Conservation (phyloP, 139 green algal species). For the Chlamydomonas schloesseri region DNA sequence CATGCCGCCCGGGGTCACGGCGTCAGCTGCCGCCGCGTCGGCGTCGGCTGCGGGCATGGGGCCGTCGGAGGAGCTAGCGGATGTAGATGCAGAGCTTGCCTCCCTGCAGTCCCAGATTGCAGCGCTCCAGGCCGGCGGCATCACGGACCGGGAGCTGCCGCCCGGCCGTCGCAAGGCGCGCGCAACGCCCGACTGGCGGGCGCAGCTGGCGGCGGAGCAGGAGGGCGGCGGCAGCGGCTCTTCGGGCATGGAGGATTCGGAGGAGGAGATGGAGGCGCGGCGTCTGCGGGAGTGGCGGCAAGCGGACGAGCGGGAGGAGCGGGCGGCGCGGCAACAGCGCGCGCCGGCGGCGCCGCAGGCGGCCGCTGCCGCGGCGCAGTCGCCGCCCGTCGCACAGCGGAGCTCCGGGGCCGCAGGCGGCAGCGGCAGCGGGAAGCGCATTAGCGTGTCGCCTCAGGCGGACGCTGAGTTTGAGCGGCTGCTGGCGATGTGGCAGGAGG, state of each 20-base stretch:
- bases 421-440: background rate
- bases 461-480: conserved; percentile 25
- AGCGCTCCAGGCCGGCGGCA: background rate
- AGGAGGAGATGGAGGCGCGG: background rate
- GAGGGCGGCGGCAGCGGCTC: background rate
- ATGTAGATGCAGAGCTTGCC: background rate
- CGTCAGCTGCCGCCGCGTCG: background rate
- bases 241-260: background rate
- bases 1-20: background rate
- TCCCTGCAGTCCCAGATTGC: conserved; percentile 10
- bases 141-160: background rate
- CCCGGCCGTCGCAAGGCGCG: background rate
- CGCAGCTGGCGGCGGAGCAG: background rate
- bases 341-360: background rate
- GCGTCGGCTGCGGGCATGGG: background rate
- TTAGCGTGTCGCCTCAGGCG: background rate
- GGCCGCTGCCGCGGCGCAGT: too few relatives aligned
- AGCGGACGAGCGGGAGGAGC: background rate
- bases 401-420: too few relatives aligned
- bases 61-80: background rate
- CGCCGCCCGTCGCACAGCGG: too few relatives aligned
- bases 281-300: background rate
- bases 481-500: conserved; percentile 18
- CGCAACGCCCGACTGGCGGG: background rate
- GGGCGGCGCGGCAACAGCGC: background rate